Conservation (phyloP, 2,329 filamentous ascomycete genomes). For the Paracorniculantispora psalliotae region DNA sequence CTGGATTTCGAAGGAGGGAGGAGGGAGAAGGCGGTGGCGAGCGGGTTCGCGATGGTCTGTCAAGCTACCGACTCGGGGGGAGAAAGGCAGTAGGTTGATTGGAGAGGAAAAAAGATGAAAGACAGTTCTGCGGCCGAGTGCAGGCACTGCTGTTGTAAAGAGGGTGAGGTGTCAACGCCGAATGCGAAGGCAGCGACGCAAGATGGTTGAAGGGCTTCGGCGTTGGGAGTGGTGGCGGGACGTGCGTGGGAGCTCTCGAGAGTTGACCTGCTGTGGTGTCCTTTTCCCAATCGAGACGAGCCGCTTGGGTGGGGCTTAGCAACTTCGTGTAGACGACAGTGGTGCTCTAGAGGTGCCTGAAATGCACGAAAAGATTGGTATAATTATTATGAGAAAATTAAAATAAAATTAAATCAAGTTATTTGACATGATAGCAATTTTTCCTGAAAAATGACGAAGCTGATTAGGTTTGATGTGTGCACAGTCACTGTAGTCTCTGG, state of each 20-base stretch:
- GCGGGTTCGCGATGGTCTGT: slow-evolving; percentile 11
- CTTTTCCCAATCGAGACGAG: slow-evolving; percentile 13
- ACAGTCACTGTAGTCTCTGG: too few relatives aligned
- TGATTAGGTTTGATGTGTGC: not conserved
- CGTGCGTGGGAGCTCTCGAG: slow-evolving; percentile 11
- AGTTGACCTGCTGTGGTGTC: slow-evolving; percentile 13
- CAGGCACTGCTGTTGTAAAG: not conserved
- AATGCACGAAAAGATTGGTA: not conserved
- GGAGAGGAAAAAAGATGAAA: not conserved
- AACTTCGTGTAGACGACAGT: not conserved
- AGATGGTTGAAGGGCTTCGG: slow-evolving; percentile 2
- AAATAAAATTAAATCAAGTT: not conserved
- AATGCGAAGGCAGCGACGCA: slow-evolving; percentile 11
- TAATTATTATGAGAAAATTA: not conserved
- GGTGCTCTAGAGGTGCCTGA: not conserved
- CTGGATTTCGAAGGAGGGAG: slow-evolving; percentile 20
- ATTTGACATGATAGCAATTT: not conserved
- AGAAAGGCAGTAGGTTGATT: slow-evolving; percentile 3
- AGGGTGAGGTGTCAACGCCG: slow-evolving; percentile 4
- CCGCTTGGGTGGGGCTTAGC: slow-evolving; percentile 4
- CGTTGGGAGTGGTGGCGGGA: slow-evolving; percentile 12
- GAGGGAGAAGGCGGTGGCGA: slow-evolving; percentile 20
- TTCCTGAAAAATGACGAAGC: too few relatives aligned
- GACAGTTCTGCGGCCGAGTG: not conserved
- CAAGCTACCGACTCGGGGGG: slow-evolving; percentile 1